Percentiles rank a stretch among this genome's conserved stretches.
Evolutionary conservation across 2,329 filamentous ascomycete genomes (phyloP).

Genomic region (Ambrosiella cleistominuta): DNA sequence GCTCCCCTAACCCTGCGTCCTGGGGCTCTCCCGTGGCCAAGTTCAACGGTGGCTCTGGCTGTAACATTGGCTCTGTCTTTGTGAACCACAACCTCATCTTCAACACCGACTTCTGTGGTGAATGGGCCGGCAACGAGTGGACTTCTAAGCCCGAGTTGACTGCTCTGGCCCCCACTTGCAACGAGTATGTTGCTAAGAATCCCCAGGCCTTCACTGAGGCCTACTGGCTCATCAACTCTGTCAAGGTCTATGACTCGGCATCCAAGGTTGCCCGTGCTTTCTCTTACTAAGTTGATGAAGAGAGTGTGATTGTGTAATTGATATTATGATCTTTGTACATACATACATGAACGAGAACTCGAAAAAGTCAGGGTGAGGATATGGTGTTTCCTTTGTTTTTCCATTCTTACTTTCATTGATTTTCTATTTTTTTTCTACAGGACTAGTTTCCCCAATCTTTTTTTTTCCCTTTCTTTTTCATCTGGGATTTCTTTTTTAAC

Average conservation of each 20-base stretch:
- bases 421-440: background rate
- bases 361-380: background rate
- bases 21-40: slow-evolving; percentile 54
- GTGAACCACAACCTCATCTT: slow-evolving; percentile 57
- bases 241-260: slow-evolving; percentile 36
- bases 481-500: background rate
- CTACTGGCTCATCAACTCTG: slow-evolving; percentile 60
- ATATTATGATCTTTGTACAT: too few relatives aligned
- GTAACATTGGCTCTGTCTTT: slow-evolving; percentile 57
- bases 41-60: slow-evolving; percentile 49
- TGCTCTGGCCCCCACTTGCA: slow-evolving; percentile 44
- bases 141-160: slow-evolving; percentile 36
- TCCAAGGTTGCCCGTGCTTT: slow-evolving; percentile 3
- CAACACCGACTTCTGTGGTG: slow-evolving; percentile 72
- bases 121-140: slow-evolving; percentile 67
- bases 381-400: background rate
- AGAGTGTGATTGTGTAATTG: background rate
- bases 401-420: background rate
- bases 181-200: slow-evolving; percentile 54
- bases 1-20: slow-evolving; percentile 42
- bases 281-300: background rate
- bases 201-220: slow-evolving; percentile 52
- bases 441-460: background rate
- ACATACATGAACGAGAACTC: too few relatives aligned
- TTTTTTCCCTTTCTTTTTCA: background rate